phyloP scores from a whole-genome alignment of 2,329 filamentous ascomycete genomes.

The Botrytis squamosa region DNA sequence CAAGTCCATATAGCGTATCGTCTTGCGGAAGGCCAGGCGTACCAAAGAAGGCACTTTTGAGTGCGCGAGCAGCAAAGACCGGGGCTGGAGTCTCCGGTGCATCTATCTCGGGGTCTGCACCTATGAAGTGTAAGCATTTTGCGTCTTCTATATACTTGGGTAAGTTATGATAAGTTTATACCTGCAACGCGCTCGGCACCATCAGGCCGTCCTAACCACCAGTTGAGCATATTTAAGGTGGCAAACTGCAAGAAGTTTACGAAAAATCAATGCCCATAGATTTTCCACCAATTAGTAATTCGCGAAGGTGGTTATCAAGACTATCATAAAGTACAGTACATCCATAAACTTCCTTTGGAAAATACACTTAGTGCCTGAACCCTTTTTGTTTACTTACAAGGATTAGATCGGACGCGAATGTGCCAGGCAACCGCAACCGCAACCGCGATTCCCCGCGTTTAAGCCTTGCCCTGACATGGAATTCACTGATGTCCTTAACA shows the following conservation, averaged over 20 bases:
- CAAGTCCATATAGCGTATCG: constrained; percentile 37
- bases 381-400: constrained; percentile 22
- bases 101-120: constrained; percentile 40
- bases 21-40: constrained; percentile 48
- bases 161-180: constrained; percentile 18
- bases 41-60: constrained; percentile 64
- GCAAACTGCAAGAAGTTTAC: background rate
- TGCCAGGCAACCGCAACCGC: background rate
- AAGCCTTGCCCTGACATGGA: background rate
- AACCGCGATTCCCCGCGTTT: constrained; percentile 2
- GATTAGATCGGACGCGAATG: background rate
- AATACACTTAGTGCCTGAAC: constrained; percentile 3
- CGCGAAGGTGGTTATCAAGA: background rate
- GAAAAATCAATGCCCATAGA: background rate
- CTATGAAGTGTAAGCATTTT: background rate
- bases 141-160: background rate
- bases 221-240: constrained; percentile 36
- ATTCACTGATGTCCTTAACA: background rate
- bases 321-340: background rate
- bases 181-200: constrained; percentile 33
- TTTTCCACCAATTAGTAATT: background rate
- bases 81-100: constrained; percentile 64
- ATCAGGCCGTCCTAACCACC: constrained; percentile 36
- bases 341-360: background rate
- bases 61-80: constrained; percentile 63